phyloP scores from a whole-genome alignment of 1,139 yeast species.

The Saccharomyces hybrid region DNA sequence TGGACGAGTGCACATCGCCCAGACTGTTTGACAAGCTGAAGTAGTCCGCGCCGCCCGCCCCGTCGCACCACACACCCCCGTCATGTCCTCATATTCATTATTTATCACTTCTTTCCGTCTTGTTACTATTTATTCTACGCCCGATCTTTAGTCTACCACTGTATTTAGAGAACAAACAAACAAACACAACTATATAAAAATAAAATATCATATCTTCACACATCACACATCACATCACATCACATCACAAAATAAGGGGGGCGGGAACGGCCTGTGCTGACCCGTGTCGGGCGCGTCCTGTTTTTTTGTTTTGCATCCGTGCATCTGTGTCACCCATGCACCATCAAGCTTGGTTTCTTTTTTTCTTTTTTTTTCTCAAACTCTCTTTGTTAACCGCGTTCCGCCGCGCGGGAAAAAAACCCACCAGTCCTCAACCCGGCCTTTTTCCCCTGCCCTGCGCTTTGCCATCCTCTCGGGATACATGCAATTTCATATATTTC shows the following conservation, averaged over 20 bases:
- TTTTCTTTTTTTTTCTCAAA: background rate
- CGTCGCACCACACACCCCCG: background rate
- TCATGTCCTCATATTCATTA: background rate
- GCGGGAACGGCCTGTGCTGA: background rate
- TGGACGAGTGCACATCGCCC: constrained; percentile 90
- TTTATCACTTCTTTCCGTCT: background rate
- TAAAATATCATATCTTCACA: background rate
- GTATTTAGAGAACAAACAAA: background rate
- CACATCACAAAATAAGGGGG: background rate
- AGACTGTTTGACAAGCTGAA: constrained; percentile 79
- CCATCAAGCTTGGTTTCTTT: background rate
- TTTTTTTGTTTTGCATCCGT: background rate
- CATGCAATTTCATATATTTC: background rate
- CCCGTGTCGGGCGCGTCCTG: background rate
- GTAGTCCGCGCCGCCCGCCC: constrained; percentile 33
- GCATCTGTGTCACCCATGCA: background rate
- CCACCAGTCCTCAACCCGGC: background rate
- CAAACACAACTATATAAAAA: background rate
- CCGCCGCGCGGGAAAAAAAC: background rate
- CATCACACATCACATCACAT: background rate
- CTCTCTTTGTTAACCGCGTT: background rate
- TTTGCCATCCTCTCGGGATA: background rate
- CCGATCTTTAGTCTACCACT: background rate
- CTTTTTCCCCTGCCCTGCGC: background rate
- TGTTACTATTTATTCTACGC: background rate